phyloP scores from a whole-genome alignment of 768 basidiomycete species.

The Calocera viscosa region DNA sequence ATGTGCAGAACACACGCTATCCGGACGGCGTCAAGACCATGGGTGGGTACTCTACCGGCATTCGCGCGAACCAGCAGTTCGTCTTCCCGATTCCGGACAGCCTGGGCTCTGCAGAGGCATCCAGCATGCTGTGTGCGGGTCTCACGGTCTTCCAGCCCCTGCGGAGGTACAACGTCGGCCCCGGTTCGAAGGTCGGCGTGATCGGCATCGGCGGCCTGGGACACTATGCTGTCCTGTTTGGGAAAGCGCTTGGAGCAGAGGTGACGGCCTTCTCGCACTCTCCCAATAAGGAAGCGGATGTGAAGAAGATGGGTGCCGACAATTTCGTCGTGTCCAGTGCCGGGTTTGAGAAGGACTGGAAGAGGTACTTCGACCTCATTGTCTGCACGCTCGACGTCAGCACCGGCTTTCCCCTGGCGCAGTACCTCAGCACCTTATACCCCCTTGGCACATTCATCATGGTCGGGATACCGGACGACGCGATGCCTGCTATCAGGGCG shows the following conservation, averaged over 20 bases:
- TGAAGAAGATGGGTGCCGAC: slow-evolving; percentile 29
- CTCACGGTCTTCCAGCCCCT: slow-evolving; percentile 30
- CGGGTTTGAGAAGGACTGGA: slow-evolving; percentile 20
- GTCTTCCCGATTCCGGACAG: slow-evolving; percentile 30
- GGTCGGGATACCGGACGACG: slow-evolving; percentile 29
- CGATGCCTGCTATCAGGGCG: not conserved
- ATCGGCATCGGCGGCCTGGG: slow-evolving; percentile 33
- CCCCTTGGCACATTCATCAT: slow-evolving; percentile 28
- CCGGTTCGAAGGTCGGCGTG: slow-evolving; percentile 34
- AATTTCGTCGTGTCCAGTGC: slow-evolving; percentile 26
- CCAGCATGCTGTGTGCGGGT: slow-evolving; percentile 30
- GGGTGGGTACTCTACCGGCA: slow-evolving; percentile 14
- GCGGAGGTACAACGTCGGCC: slow-evolving; percentile 25
- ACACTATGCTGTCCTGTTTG: slow-evolving; percentile 25
- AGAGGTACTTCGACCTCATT: slow-evolving; percentile 30
- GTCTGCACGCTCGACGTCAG: slow-evolving; percentile 28
- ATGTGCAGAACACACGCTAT: not conserved
- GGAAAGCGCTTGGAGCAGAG: slow-evolving; percentile 31
- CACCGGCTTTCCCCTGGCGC: slow-evolving; percentile 24
- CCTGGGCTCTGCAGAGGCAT: slow-evolving; percentile 20
- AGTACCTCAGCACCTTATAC: slow-evolving; percentile 26
- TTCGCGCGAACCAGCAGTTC: slow-evolving; percentile 20
- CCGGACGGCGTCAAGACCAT: slow-evolving; percentile 2
- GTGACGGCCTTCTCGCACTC: slow-evolving; percentile 31
- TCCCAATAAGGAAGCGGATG: slow-evolving; percentile 28